Evolutionary conservation across 2,329 filamentous ascomycete species (phyloP).

Genomic region (Hypoxylon sp.): DNA sequence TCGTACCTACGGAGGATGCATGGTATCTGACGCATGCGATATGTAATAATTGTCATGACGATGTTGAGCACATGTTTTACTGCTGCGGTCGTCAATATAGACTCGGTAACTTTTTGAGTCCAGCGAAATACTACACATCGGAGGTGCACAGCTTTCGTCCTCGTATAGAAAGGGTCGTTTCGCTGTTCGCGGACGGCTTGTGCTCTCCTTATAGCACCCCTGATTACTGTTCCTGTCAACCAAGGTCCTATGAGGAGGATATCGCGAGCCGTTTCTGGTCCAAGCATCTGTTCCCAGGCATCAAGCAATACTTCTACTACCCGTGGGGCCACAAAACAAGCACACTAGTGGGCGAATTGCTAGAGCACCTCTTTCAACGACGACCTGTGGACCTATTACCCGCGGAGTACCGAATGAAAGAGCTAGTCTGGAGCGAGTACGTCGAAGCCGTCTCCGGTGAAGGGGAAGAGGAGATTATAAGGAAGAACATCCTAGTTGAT

Average conservation of each 20-base stretch:
- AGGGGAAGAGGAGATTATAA: background rate
- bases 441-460: background rate
- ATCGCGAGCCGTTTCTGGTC: background rate
- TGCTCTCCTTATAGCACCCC: background rate
- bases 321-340: background rate
- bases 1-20: background rate
- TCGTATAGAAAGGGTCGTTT: background rate
- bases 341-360: background rate
- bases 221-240: background rate
- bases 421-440: background rate
- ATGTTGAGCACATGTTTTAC: no score
- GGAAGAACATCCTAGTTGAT: background rate
- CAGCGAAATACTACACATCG: background rate
- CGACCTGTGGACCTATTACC: background rate
- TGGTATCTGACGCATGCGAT: background rate
- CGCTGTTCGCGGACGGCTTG: background rate
- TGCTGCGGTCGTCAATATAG: background rate
- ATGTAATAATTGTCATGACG: background rate
- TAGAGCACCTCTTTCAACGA: background rate
- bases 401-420: background rate
- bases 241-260: background rate
- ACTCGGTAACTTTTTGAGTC: background rate
- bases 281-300: background rate
- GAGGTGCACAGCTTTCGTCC: background rate
- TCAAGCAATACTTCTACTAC: conserved; percentile 2